These are phyloP conservation scores for Paramecium caudatum DNA, from an alignment of 73 alveolate genomes.

Conservation along the genomic window DNA sequence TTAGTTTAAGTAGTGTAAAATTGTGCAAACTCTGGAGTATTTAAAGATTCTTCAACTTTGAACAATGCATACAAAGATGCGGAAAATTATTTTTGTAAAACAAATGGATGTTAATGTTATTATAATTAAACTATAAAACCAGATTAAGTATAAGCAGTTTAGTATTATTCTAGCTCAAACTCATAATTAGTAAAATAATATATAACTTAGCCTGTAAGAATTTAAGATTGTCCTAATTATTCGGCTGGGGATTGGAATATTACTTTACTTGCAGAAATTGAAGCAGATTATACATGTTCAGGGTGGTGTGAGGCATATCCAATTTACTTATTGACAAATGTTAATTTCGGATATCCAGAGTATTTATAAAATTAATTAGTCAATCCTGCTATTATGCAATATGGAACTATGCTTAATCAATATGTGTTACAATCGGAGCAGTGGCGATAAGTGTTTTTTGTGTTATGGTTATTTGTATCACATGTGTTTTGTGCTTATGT, in stretches of 20 bases:
- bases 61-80: not conserved
- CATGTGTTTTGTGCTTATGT: slow-evolving; percentile 8
- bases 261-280: too few relatives aligned
- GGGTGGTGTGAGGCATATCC: slow-evolving; percentile 34
- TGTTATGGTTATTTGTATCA: not conserved
- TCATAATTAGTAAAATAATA: not conserved
- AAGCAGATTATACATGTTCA: slow-evolving; percentile 15
- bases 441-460: not conserved
- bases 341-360: slow-evolving; percentile 29
- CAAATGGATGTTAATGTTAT: slow-evolving; percentile 35
- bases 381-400: not conserved
- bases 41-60: not conserved
- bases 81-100: not conserved
- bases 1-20: too few relatives aligned
- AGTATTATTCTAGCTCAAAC: not conserved
- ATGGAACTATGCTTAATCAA: not conserved
- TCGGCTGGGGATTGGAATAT: too few relatives aligned
- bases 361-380: not conserved
- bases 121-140: not conserved
- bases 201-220: not conserved
- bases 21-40: too few relatives aligned
- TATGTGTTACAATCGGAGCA: not conserved
- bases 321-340: slow-evolving; percentile 22
- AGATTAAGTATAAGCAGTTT: not conserved
- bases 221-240: not conserved